These are phyloP conservation scores for Fennellomyces sp. DNA, from an alignment of 371 early-diverging fungal genomes.

Conservation along the genomic window DNA sequence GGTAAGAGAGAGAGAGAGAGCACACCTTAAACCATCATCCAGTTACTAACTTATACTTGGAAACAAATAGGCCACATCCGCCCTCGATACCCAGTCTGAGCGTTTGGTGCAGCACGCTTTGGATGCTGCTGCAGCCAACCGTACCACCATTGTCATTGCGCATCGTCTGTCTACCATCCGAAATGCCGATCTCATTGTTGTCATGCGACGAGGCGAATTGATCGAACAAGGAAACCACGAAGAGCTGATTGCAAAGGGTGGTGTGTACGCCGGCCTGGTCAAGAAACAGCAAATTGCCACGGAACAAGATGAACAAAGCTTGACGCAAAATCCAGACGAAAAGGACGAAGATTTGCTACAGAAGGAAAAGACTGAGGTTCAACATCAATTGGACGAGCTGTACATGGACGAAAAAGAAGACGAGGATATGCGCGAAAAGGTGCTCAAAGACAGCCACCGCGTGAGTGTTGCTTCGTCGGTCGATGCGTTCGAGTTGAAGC, in stretches of 20 bases:
- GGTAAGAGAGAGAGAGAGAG: no score
- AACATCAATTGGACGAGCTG: conserved; percentile 9
- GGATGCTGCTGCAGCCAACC: conserved; percentile 72
- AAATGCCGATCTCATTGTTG: conserved; percentile 85
- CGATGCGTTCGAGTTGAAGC: conserved; percentile 52
- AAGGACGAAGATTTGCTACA: conserved; percentile 24
- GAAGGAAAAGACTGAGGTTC: conserved; percentile 43
- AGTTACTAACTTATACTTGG: no score
- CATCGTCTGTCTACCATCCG: conserved; percentile 84
- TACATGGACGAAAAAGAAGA: background rate
- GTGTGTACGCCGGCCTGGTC: conserved; percentile 62
- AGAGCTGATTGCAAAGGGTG: conserved; percentile 52
- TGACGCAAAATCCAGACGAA: no score
- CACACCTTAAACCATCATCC: no score
- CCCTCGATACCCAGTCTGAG: conserved; percentile 82
- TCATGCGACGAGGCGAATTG: conserved; percentile 73
- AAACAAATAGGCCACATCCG: conserved; percentile 75
- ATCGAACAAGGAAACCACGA: conserved; percentile 78
- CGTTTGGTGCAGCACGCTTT: conserved; percentile 79
- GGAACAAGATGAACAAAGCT: background rate
- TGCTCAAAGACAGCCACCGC: conserved; percentile 23
- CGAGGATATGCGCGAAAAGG: background rate
- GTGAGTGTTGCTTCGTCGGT: conserved; percentile 27
- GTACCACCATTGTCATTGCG: conserved; percentile 94
- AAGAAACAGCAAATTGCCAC: conserved; percentile 54